Conservation (phyloP, 2,329 filamentous ascomycete species). For the Xylaria sp. region DNA sequence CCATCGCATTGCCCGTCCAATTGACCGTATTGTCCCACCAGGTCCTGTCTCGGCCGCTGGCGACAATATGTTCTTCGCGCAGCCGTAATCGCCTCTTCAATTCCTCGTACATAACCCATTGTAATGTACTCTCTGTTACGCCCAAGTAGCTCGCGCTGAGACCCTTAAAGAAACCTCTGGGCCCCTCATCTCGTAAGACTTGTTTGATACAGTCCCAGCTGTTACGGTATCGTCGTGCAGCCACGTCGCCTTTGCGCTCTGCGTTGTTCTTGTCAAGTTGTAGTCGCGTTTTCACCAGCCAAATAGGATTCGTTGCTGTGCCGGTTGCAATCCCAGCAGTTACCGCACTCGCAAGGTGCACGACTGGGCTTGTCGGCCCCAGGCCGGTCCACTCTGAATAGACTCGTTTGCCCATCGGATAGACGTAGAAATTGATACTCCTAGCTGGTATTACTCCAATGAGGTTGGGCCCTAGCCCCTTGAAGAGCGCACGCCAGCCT, state of each 20-base stretch:
- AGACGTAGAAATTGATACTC: conserved; percentile 92
- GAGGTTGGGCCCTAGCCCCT: conserved; percentile 88
- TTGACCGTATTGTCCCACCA: conserved; percentile 76
- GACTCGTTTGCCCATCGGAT: conserved; percentile 87
- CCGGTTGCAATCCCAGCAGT: conserved; percentile 83
- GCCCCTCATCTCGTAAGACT: conserved; percentile 79
- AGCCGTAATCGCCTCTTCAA: conserved; percentile 77
- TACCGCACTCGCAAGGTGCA: conserved; percentile 79
- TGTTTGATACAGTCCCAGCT: conserved; percentile 86
- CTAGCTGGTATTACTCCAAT: conserved; percentile 88
- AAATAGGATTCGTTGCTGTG: conserved; percentile 94
- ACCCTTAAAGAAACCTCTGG: conserved; percentile 84
- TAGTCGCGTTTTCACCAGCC: conserved; percentile 91
- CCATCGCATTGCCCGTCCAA: conserved; percentile 79
- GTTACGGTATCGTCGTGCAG: conserved; percentile 78
- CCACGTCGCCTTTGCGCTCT: conserved; percentile 58
- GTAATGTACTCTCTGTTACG: conserved; percentile 85
- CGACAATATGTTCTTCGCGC: conserved; percentile 64
- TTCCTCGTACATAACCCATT: conserved; percentile 95
- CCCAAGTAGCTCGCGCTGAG: conserved; percentile 91
- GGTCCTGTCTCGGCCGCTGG: conserved; percentile 66
- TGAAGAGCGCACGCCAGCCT: conserved; percentile 88
- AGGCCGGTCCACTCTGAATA: conserved; percentile 77
- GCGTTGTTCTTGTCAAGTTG: conserved; percentile 89
- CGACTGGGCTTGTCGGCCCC: conserved; percentile 71